Evolutionary conservation across 768 basidiomycete species (phyloP).

Genomic region (Tricholoma furcatifolium): DNA sequence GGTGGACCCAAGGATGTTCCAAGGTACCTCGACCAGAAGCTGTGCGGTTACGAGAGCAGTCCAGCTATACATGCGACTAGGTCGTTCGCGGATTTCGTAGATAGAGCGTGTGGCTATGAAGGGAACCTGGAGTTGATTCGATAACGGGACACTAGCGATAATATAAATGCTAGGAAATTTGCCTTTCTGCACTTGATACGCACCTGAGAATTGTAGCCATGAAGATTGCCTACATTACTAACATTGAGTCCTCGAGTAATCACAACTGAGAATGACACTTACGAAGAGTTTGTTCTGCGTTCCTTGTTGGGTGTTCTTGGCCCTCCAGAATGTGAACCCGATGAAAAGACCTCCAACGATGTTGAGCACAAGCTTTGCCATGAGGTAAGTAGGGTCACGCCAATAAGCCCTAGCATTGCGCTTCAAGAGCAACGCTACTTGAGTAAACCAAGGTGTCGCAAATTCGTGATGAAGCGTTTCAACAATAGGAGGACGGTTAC

Average conservation of each 20-base stretch:
- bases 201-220: slow-evolving; percentile 49
- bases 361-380: slow-evolving; percentile 58
- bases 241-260: neutral
- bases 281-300: slow-evolving; percentile 69
- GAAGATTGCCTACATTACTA: slow-evolving; percentile 43
- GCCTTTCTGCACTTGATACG: neutral
- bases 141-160: slow-evolving; percentile 41
- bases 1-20: slow-evolving; percentile 57
- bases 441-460: slow-evolving; percentile 53
- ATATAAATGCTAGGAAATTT: slow-evolving; percentile 2
- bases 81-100: slow-evolving; percentile 68
- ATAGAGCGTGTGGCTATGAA: slow-evolving; percentile 59
- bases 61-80: slow-evolving; percentile 68
- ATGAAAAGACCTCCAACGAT: slow-evolving; percentile 55
- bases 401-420: slow-evolving; percentile 50
- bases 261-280: slow-evolving; percentile 23
- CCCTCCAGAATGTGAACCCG: slow-evolving; percentile 62
- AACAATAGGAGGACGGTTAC: slow-evolving; percentile 34
- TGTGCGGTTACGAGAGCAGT: slow-evolving; percentile 53
- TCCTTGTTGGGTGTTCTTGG: slow-evolving; percentile 52
- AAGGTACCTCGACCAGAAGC: slow-evolving; percentile 57
- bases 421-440: slow-evolving; percentile 40
- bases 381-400: slow-evolving; percentile 57
- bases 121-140: slow-evolving; percentile 62
- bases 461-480: slow-evolving; percentile 42